These are phyloP conservation scores for Lojkania enalia DNA, from an alignment of 2,329 filamentous ascomycete genomes.

Conservation along the genomic window DNA sequence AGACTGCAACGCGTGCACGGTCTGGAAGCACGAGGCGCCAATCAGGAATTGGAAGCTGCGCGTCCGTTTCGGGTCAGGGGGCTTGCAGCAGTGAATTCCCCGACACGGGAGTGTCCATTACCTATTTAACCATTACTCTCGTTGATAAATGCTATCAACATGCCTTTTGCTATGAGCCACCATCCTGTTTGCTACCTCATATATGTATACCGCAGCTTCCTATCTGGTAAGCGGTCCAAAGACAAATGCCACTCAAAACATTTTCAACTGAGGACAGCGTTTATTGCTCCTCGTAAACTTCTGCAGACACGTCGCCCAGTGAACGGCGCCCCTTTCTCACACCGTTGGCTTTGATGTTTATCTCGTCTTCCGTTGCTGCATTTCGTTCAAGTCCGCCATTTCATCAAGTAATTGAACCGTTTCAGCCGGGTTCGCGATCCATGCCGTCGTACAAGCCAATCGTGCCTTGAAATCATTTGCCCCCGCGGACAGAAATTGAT, in stretches of 20 bases:
- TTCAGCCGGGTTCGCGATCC: slow-evolving; percentile 92
- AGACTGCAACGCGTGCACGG: slow-evolving; percentile 6
- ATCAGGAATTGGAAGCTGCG: slow-evolving; percentile 14
- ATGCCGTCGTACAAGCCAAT: slow-evolving; percentile 89
- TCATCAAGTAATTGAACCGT: slow-evolving; percentile 90
- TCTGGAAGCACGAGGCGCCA: background rate
- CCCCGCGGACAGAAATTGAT: slow-evolving; percentile 87
- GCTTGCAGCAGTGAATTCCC: slow-evolving; percentile 8
- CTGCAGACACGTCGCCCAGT: slow-evolving; percentile 8
- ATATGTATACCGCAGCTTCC: too few relatives aligned
- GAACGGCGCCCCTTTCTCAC: too few relatives aligned
- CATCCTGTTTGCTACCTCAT: too few relatives aligned
- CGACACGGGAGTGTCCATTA: slow-evolving; percentile 13
- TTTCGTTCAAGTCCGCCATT: slow-evolving; percentile 55
- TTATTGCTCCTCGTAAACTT: slow-evolving; percentile 5
- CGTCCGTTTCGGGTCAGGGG: slow-evolving; percentile 12
- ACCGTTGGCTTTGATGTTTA: slow-evolving; percentile 6
- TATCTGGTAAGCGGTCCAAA: too few relatives aligned
- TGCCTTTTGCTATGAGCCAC: too few relatives aligned
- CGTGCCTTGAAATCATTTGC: slow-evolving; percentile 98
- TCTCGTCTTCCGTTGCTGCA: slow-evolving; percentile 43
- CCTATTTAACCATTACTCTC: too few relatives aligned
- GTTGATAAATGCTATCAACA: slow-evolving; percentile 8
- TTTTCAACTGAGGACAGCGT: slow-evolving; percentile 1
- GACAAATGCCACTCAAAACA: too few relatives aligned